Conservation (phyloP, 2,329 filamentous ascomycete species). For the Juglanconis juglandina region DNA sequence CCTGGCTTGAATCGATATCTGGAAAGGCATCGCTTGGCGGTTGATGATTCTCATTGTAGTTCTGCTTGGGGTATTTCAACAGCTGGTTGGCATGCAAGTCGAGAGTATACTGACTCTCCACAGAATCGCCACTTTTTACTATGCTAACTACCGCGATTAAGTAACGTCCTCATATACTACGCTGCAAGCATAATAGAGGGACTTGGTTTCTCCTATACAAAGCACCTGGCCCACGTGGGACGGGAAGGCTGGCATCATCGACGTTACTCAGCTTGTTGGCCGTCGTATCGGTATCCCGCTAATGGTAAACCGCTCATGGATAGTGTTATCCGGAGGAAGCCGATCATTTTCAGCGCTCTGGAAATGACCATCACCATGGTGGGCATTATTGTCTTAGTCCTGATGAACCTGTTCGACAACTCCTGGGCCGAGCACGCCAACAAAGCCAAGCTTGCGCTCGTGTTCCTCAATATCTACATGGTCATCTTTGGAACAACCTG, state of each 20-base stretch:
- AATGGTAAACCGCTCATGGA: no score
- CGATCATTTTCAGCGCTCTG: no score
- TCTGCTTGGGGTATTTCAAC: background rate
- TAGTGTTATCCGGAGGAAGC: no score
- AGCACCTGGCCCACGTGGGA: conserved; percentile 20
- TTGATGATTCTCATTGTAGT: background rate
- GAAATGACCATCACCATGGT: no score
- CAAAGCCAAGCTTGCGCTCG: conserved; percentile 2
- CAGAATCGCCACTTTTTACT: background rate
- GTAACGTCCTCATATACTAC: background rate
- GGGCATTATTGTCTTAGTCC: conserved; percentile 22
- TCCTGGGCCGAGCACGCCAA: background rate
- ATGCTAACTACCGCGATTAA: background rate
- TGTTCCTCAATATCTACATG: conserved; percentile 9
- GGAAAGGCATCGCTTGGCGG: background rate
- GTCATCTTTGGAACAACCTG: conserved; percentile 3
- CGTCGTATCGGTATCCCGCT: no score
- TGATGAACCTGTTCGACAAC: background rate
- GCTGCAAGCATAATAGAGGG: background rate
- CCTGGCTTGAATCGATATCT: conserved; percentile 24
- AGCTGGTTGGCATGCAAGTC: background rate
- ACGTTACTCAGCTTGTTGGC: no score
- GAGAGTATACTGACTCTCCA: background rate
- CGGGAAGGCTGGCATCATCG: no score
- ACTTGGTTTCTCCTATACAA: background rate